These are phyloP conservation scores for Avena sativa DNA, from an alignment of 176 grass and related monocot species.

Conservation along the genomic window DNA sequence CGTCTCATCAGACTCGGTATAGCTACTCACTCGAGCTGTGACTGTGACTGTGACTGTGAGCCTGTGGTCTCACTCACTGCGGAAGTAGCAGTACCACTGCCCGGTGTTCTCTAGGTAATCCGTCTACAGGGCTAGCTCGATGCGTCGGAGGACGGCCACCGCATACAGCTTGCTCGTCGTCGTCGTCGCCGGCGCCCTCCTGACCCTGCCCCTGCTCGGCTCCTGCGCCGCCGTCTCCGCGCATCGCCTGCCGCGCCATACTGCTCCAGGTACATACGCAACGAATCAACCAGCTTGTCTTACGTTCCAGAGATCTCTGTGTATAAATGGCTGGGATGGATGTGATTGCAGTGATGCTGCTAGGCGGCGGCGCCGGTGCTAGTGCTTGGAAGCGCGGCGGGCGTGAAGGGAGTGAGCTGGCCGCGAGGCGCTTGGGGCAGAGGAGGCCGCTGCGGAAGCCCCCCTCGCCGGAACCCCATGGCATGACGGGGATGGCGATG, in stretches of 20 bases:
- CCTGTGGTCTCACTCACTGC: not conserved
- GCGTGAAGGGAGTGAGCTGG: not conserved
- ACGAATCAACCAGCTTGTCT: not conserved
- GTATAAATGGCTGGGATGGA: too few species aligned
- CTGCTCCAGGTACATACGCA: not conserved
- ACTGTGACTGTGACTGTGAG: not conserved
- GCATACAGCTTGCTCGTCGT: not conserved
- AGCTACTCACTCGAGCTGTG: not conserved
- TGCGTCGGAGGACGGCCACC: not conserved
- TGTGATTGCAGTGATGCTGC: not conserved
- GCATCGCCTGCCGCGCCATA: not conserved
- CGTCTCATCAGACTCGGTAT: not conserved
- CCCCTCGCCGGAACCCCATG: not conserved
- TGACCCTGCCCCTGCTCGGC: not conserved
- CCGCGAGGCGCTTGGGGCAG: not conserved
- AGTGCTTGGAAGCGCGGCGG: not conserved
- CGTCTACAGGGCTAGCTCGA: not conserved
- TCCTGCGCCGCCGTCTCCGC: not conserved
- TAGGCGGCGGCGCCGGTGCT: not conserved
- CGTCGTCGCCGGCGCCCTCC: not conserved
- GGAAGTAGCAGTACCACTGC: not conserved
- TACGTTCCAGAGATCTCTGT: not conserved
- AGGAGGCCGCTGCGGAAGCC: not conserved
- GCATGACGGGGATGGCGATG: conserved; percentile 16
- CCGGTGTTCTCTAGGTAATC: not conserved